Percentiles rank a stretch among this genome's conserved stretches.
phyloP scores from a whole-genome alignment of 345 rosid species.

The Sonneratia caseolaris region DNA sequence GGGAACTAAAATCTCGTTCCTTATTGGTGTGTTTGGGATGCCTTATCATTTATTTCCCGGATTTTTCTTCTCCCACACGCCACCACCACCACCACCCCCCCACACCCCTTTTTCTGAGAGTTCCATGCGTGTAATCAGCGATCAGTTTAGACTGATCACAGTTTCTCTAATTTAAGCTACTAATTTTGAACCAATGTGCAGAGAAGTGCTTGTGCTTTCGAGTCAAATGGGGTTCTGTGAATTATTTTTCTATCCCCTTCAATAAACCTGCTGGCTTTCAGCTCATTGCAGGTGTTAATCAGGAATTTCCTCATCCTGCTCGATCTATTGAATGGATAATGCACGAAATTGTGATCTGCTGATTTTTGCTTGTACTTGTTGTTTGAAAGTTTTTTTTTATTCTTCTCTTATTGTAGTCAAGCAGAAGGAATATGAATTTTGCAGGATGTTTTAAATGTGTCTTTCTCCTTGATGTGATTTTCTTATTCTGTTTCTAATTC shows the following conservation, averaged over 20 bases:
- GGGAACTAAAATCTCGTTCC: background rate
- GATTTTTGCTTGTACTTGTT: background rate
- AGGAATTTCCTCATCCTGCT: background rate
- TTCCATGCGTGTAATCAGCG: background rate
- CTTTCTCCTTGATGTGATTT: conserved; percentile 3
- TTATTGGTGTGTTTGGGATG: background rate
- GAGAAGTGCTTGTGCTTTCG: background rate
- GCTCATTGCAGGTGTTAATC: background rate
- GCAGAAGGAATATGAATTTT: background rate
- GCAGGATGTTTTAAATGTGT: background rate
- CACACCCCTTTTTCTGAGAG: background rate
- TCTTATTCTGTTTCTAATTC: background rate
- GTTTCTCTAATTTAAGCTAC: background rate
- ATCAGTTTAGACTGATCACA: background rate
- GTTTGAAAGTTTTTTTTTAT: background rate
- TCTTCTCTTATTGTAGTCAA: background rate
- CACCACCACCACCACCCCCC: no score
- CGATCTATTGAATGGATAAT: background rate
- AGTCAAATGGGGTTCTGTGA: background rate
- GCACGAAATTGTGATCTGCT: background rate
- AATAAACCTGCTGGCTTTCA: background rate
- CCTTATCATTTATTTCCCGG: background rate
- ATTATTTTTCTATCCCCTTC: background rate
- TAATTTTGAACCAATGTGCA: background rate
- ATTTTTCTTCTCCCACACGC: no score